Base-by-base conservation (phyloP, 108 stramenopile species). In the Nitzschia sp. region DNA sequence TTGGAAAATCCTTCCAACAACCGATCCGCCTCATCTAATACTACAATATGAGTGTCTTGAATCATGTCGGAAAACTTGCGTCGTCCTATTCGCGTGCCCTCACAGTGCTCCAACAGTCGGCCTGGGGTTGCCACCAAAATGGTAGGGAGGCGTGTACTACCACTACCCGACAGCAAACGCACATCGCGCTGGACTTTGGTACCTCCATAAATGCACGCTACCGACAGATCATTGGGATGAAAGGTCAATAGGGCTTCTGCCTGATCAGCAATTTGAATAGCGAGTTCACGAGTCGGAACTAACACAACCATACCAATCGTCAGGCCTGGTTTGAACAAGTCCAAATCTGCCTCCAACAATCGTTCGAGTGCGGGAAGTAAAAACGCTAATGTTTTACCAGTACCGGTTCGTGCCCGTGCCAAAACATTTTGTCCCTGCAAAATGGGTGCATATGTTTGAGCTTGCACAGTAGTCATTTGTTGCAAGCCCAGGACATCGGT, bases 11-110 rank as follows among this genome's bases (percentile, higher is more conserved):
- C 95, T 46, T 97, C 97, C 30, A 98, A 75, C 8, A 99, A 79
- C 46, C 85, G 89, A 78, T 99, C 98, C 1, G 95, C 90, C 76
- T 99, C 98, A 78, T 99, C 98, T 42, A 98, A 69, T 18, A 98
- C 85, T 9, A 98, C 68, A 53, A 85, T 76, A 15, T 80, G 68
- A 24, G 85, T 81, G n/a, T 71, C 70, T 0, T 53, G 45, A 31
- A 85, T 46, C 29, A 87, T 73, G 26, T 74, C 74, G 3, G 66
- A 31, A 62, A 86, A 82, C 59, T 82, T 82, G 28, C 31, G 54
- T 6, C 80, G 61, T 1, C 59, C 62, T 2, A 77, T 18, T 46
- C 64, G 62, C 3, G 81, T 79, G 31, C 66, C 68, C 18, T 63
- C 61, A 9, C 91, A 75, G 59, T 91, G 94, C 74, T 95, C 92